Evolutionary conservation across 768 basidiomycete genomes (phyloP).

Genomic region (Hypholoma sublateritium): DNA sequence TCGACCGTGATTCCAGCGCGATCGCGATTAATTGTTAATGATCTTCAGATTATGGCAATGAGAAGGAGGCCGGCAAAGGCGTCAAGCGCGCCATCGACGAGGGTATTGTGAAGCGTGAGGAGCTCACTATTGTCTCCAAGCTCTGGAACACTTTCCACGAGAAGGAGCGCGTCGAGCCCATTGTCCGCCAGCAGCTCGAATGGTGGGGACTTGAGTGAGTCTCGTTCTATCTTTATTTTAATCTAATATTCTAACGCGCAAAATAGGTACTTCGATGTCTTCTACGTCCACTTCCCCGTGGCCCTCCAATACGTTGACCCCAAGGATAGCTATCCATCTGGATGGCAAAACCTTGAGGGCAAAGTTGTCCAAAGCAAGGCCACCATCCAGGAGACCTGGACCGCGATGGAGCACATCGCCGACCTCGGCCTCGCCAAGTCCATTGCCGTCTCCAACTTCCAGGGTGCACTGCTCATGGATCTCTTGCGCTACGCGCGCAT

Average conservation of each 20-base stretch:
- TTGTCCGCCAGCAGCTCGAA: slow-evolving; percentile 51
- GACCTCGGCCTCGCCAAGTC: slow-evolving; percentile 71
- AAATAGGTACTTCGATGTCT: slow-evolving; percentile 68
- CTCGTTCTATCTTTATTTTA: background rate
- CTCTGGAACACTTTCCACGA: slow-evolving; percentile 92
- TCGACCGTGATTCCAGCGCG: background rate
- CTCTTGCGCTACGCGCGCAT: slow-evolving; percentile 77
- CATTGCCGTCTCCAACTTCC: slow-evolving; percentile 79
- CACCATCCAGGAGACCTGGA: slow-evolving; percentile 82
- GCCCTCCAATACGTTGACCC: slow-evolving; percentile 81
- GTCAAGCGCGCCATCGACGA: slow-evolving; percentile 42
- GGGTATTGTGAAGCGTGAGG: slow-evolving; percentile 20
- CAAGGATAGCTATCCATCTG: slow-evolving; percentile 72
- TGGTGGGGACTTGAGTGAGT: slow-evolving; percentile 75
- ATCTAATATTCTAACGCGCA: background rate
- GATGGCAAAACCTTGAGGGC: slow-evolving; percentile 77
- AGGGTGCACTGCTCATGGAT: slow-evolving; percentile 71
- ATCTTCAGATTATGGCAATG: slow-evolving; percentile 79
- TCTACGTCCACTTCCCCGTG: slow-evolving; percentile 85
- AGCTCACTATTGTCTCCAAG: slow-evolving; percentile 76
- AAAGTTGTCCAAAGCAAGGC: slow-evolving; percentile 66
- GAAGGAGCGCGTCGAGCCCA: slow-evolving; percentile 60
- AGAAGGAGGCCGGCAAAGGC: slow-evolving; percentile 82
- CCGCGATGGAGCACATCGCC: slow-evolving; percentile 76
- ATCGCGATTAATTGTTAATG: slow-evolving; percentile 4